These are phyloP conservation scores for Erigeron canadensis DNA, from an alignment of 129 eudicot genomes.

Conservation along the genomic window DNA sequence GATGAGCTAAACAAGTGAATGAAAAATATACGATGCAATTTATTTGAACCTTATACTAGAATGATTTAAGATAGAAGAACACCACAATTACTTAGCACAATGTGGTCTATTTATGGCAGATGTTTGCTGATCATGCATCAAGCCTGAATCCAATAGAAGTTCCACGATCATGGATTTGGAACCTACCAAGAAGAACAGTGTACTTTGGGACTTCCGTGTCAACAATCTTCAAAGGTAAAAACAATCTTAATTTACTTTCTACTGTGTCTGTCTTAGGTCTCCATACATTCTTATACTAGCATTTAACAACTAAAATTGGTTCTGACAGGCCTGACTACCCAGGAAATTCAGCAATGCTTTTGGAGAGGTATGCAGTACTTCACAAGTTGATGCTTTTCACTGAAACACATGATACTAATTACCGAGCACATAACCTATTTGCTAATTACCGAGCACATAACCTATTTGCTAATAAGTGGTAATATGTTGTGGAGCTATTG, in stretches of 20 bases:
- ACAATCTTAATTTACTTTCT: not conserved
- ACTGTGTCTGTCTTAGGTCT: conserved; percentile 8
- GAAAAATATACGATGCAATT: conserved; percentile 17
- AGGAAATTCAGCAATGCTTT: conserved; percentile 75
- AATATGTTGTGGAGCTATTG: conserved; percentile 1
- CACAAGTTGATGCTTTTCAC: not conserved
- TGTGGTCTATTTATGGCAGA: conserved; percentile 40
- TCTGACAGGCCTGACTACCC: conserved; percentile 68
- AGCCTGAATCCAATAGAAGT: conserved; percentile 76
- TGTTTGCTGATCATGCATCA: conserved; percentile 95
- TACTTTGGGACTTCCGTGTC: conserved; percentile 91
- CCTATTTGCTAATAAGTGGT: conserved; percentile 9
- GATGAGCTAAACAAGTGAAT: not conserved
- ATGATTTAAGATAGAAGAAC: too few relatives aligned
- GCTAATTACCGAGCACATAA: not conserved
- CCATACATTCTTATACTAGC: not conserved
- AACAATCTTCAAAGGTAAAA: conserved; percentile 76
- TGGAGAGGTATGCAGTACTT: conserved; percentile 68
- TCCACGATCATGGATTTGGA: conserved; percentile 75
- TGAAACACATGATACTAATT: not conserved
- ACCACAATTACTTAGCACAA: not conserved
- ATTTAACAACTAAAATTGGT: conserved; percentile 15
- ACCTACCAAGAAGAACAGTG: conserved; percentile 70
- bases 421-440: conserved; percentile 1
- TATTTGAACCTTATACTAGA: not conserved